phyloP scores from a whole-genome alignment of 768 basidiomycete genomes.

The Mycena leptocephala region DNA sequence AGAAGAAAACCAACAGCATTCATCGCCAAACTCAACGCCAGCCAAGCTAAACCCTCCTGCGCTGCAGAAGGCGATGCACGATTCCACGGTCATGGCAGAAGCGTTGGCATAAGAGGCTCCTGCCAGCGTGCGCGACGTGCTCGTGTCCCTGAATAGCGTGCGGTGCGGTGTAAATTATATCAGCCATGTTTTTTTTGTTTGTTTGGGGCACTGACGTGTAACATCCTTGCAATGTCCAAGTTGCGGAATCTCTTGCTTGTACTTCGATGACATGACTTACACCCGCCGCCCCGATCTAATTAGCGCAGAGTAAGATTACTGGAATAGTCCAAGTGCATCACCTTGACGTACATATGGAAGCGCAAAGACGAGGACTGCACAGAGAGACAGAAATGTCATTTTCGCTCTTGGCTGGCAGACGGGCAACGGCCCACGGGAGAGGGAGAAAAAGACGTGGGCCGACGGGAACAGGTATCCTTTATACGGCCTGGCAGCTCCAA shows the following conservation, averaged over 20 bases:
- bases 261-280: not conserved
- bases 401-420: not conserved
- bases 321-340: not conserved
- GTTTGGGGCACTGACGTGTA: slow-evolving; percentile 29
- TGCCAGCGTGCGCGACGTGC: slow-evolving; percentile 58
- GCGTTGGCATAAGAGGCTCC: slow-evolving; percentile 53
- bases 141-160: slow-evolving; percentile 56
- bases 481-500: not conserved
- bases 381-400: not conserved
- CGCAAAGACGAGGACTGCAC: not conserved
- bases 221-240: slow-evolving; percentile 30
- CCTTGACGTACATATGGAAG: not conserved
- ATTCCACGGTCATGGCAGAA: slow-evolving; percentile 61
- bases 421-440: too few species aligned
- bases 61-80: slow-evolving; percentile 38
- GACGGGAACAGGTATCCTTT: not conserved
- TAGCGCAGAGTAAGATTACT: not conserved
- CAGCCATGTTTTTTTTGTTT: not conserved
- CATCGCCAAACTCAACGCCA: slow-evolving; percentile 66
- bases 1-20: slow-evolving; percentile 62
- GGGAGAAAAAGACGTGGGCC: too few species aligned
- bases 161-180: not conserved
- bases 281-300: not conserved
- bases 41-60: slow-evolving; percentile 56
- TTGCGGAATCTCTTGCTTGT: not conserved